Percentiles rank a stretch among this genome's conserved stretches.
Evolutionary conservation across 176 grass and related monocot species (phyloP).

Genomic region (Panicum miliaceum): DNA sequence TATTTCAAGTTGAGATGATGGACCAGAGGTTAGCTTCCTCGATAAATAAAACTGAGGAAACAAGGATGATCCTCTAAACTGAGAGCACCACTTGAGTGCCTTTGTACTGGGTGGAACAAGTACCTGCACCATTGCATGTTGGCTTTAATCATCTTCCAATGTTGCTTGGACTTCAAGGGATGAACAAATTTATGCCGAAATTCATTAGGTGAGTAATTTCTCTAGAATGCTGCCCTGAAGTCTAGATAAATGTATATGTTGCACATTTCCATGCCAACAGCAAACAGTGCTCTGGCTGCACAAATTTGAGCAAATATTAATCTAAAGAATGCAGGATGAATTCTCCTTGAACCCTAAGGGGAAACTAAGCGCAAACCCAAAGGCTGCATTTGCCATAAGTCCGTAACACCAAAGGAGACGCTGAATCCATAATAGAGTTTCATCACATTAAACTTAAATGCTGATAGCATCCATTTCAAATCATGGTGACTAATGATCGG

Average conservation of each 20-base stretch:
- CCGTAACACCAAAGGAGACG: not conserved
- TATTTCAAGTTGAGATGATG: slow-evolving; percentile 56
- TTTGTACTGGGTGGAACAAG: slow-evolving; percentile 78
- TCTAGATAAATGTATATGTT: not conserved
- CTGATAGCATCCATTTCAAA: not conserved
- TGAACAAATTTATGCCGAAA: slow-evolving; percentile 23
- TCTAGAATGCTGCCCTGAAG: not conserved
- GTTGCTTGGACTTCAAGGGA: not conserved
- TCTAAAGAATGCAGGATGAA: not conserved
- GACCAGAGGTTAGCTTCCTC: slow-evolving; percentile 16
- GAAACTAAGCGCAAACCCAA: not conserved
- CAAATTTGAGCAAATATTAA: not conserved
- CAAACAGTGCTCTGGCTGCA: not conserved
- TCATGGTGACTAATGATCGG: not conserved
- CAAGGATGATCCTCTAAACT: slow-evolving; percentile 53
- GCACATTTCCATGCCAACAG: not conserved
- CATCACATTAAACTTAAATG: not conserved
- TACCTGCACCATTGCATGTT: slow-evolving; percentile 55
- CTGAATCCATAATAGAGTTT: not conserved
- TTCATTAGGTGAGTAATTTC: not conserved
- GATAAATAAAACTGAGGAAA: slow-evolving; percentile 90
- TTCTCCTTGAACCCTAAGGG: not conserved
- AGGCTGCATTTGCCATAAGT: not conserved
- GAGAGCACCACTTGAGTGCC: slow-evolving; percentile 77
- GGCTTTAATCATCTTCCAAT: slow-evolving; percentile 18